Evolutionary conservation across 2,329 filamentous ascomycete genomes (phyloP).

Genomic region (Sclerotinia borealis): DNA sequence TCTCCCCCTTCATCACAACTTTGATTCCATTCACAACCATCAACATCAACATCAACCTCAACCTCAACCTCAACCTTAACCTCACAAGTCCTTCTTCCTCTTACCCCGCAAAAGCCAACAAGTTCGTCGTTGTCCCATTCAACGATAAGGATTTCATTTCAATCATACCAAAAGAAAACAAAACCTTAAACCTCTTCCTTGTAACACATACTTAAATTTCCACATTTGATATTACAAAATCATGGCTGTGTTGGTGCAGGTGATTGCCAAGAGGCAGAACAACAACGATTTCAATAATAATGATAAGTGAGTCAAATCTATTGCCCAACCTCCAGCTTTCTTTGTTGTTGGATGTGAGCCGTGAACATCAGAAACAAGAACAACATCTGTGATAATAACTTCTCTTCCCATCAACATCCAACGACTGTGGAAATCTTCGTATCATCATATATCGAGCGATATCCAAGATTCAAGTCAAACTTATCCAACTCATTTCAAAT

Average conservation of each 20-base stretch:
- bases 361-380: not conserved
- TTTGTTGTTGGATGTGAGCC: not conserved
- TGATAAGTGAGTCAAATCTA: not conserved
- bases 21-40: too few relatives aligned
- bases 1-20: not conserved
- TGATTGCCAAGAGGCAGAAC: conserved; percentile 4
- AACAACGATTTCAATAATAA: not conserved
- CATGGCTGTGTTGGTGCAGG: not conserved
- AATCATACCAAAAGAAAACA: not conserved
- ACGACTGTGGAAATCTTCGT: not conserved
- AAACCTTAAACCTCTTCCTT: not conserved
- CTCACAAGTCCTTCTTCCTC: too few relatives aligned
- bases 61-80: too few relatives aligned
- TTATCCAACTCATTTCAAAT: not conserved
- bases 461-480: too few relatives aligned
- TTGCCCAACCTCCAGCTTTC: not conserved
- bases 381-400: not conserved
- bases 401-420: not conserved
- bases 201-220: not conserved
- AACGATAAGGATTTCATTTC: not conserved
- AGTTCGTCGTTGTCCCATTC: too few relatives aligned
- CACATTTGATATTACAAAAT: not conserved
- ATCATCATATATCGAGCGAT: not conserved
- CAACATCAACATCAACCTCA: too few relatives aligned
- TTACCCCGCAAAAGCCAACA: not conserved